Evolutionary conservation across 2,329 filamentous ascomycete species (phyloP).

Genomic region (Diaporthe australafricana): DNA sequence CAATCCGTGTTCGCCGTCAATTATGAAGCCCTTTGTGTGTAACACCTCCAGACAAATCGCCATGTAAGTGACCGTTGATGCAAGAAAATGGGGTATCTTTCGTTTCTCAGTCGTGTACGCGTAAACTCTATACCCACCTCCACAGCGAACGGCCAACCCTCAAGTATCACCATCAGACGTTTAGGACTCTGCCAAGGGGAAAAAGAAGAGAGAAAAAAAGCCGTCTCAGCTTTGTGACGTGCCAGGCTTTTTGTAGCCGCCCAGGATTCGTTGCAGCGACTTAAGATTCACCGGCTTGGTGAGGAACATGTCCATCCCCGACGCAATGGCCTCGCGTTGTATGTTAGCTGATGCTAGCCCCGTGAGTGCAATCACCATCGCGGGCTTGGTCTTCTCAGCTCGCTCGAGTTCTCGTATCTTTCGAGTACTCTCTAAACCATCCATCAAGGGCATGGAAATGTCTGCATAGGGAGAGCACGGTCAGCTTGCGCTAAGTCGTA

Average conservation of each 20-base stretch:
- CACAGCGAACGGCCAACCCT: neutral
- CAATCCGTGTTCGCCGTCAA: neutral
- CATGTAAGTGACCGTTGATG: neutral
- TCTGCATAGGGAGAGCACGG: conserved; percentile 34
- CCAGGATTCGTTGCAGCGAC: conserved; percentile 40
- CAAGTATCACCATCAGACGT: too few relatives aligned
- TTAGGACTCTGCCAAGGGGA: too few relatives aligned
- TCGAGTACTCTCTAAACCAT: conserved; percentile 46
- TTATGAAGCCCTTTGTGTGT: too few relatives aligned
- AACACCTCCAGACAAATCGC: neutral
- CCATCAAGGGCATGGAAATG: conserved; percentile 48
- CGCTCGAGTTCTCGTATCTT: conserved; percentile 44
- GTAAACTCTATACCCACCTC: conserved; percentile 3
- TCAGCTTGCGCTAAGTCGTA: neutral
- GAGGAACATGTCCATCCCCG: conserved; percentile 59
- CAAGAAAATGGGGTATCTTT: conserved; percentile 18
- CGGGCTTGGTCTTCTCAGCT: conserved; percentile 43
- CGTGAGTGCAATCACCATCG: conserved; percentile 59
- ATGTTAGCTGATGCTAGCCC: conserved; percentile 57
- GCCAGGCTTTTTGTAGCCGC: neutral
- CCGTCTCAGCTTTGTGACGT: neutral
- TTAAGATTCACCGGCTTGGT: conserved; percentile 59
- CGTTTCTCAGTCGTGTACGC: conserved; percentile 17
- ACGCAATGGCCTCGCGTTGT: conserved; percentile 57
- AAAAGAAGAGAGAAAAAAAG: neutral